Conservation (phyloP, 1,284 basidiomycete species). For the Cryptococcus maquisensis region DNA sequence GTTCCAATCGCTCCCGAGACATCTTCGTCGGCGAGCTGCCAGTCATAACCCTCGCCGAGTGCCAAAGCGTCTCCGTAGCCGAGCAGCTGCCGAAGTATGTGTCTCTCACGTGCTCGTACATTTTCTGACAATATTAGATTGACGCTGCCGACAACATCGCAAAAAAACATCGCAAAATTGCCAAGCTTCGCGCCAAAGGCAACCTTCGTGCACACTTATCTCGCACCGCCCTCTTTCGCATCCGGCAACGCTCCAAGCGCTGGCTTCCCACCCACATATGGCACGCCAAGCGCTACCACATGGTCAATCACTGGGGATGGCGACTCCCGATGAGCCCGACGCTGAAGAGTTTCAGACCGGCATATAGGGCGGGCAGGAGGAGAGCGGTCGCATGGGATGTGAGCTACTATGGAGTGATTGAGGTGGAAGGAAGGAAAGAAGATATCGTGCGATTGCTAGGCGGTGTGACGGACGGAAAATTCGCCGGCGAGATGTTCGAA, state of each 20-base stretch:
- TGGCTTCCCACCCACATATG: constrained; percentile 93
- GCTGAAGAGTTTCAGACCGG: constrained; percentile 81
- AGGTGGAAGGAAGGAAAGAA: constrained; percentile 62
- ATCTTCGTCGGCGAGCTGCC: constrained; percentile 80
- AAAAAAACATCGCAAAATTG: constrained; percentile 51
- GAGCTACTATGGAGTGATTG: constrained; percentile 72
- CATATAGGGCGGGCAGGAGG: constrained; percentile 76
- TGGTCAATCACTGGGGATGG: constrained; percentile 86
- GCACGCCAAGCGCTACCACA: constrained; percentile 90
- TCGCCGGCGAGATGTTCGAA: constrained; percentile 55
- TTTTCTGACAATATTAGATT: constrained; percentile 57
- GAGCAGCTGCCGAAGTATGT: constrained; percentile 72
- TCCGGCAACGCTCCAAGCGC: constrained; percentile 57
- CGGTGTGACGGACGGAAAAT: constrained; percentile 28
- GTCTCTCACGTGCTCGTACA: not conserved
- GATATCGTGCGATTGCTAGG: constrained; percentile 58
- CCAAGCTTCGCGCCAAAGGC: constrained; percentile 32
- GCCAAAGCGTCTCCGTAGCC: constrained; percentile 70
- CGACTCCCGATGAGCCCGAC: constrained; percentile 78
- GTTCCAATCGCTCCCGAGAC: constrained; percentile 85
- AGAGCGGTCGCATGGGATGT: constrained; percentile 81
- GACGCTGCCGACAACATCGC: constrained; percentile 63
- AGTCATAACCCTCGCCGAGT: constrained; percentile 87
- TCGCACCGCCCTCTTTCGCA: constrained; percentile 33
- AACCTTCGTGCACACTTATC: constrained; percentile 27